Evolutionary conservation across 345 rosid species (phyloP), one percentile per base, ranked within the genome.

Genomic region (Salix dunnii): DNA sequence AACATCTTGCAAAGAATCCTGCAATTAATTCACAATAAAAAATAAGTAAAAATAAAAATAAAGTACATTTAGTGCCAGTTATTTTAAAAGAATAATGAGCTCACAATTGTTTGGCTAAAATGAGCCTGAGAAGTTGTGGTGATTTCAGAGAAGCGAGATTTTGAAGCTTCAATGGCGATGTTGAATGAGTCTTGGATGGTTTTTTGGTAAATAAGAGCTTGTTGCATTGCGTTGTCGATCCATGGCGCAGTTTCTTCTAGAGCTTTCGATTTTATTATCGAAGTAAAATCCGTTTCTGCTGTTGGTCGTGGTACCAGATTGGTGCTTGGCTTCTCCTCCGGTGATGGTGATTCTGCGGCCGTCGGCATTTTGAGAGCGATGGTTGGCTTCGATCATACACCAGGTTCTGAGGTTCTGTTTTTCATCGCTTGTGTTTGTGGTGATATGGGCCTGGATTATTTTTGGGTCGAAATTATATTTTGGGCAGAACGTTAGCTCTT

Each of bases 161-260:
- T 82, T 42, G 87, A 80, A 3, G 83, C 84, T 68, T 86, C 86
- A 28, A 83, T 77, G 79, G 90, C 71, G 20, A 85, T 83, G 75
- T 90, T 91, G 38, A 87, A 23, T 23, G 86, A 82, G 75, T 87
- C 87, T 21, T 80, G 35, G 42, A 87, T 73, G 48, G 83, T 85
- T 70, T 85, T 89, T 78, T 84, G 89, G 85, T 90, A 90, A 31
- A 87, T 78, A 51, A 85, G 79, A 68, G 89, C 90, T 71, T 92
- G 95, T 67, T 85, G 87, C 81, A 88, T 68, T 21, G 94, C 89
- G 77, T 87, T 81, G 28, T 90, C 97, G 74, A 90, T 86, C 99
- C 97, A 96, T 33, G 90, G 89, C 51, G 87, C 72, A 5, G 81
- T 85, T 77, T 86, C 82, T 71, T 87, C 90, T 14, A 84, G 79